phyloP scores from a whole-genome alignment of 768 basidiomycete genomes.

The Collybiopsis luxurians region DNA sequence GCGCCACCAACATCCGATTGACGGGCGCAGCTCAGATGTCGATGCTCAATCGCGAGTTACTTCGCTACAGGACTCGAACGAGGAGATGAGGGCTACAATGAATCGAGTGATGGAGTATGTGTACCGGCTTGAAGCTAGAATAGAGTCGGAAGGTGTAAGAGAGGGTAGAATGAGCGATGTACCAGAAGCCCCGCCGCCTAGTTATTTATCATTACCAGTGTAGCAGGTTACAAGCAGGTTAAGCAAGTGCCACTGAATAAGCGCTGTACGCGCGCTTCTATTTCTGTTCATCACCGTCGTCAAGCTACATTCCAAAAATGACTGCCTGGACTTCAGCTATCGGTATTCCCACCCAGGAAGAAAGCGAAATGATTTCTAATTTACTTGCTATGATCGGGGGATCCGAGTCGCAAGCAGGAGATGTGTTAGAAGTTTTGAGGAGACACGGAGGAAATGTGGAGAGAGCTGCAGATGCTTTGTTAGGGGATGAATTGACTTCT shows the following conservation, averaged over 20 bases:
- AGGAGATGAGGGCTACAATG: background rate
- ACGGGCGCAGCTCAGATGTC: background rate
- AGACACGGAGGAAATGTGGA: background rate
- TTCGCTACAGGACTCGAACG: background rate
- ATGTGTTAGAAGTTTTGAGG: background rate
- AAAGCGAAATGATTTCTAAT: background rate
- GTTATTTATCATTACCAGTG: no score
- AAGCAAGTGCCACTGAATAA: no score
- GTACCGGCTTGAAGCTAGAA: background rate
- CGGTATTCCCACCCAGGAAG: background rate
- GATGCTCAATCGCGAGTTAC: background rate
- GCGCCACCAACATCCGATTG: no score
- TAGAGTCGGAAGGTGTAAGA: background rate
- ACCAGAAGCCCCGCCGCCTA: no score
- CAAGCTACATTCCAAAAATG: background rate
- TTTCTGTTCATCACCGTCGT: no score
- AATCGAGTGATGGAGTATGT: background rate
- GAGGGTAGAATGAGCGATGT: no score
- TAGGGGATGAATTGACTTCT: background rate
- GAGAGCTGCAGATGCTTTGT: background rate
- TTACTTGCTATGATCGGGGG: background rate
- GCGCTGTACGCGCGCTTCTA: no score
- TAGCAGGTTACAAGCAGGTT: no score
- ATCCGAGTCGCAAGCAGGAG: background rate
- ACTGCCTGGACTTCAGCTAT: background rate